Base-by-base conservation (phyloP, 2,329 filamentous ascomycete species). In the Colletotrichum liriopes region DNA sequence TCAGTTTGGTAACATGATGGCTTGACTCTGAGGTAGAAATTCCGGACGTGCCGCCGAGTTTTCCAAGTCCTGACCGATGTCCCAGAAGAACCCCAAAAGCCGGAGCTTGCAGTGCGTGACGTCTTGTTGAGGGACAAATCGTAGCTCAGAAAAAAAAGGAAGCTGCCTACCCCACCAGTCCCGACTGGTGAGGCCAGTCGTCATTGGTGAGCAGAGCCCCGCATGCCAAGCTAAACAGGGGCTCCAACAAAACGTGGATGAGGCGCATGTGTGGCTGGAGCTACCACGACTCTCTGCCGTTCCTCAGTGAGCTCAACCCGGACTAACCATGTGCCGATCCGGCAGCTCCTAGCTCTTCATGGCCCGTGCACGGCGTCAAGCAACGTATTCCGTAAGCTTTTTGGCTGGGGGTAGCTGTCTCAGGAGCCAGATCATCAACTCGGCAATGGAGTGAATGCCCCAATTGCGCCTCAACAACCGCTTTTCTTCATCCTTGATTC, bases 371-470 rank as follows among this genome's bases (percentile, higher is more conserved):
- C 55, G 7, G 1, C 52, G 79, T 79, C 73, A 75, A 77, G 81
- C 80, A 80, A 82, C 81, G 75, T 76, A 76, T 76, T 76, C 71
- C 71, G 79, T 81, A 81, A 80, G 78, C 79, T 77, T 77, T 78
- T 79, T 75, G 72, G 75, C 76, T 77, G 74, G 77, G 76, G 75
- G 77, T 75, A 76, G 75, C 75, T 73, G 71, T 75, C 73, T 73
- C 72, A 75, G 61, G 73, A 74, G 73, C 73, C 73, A 74, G 73
- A 74, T 74, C 73, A 72, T 70, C 72, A 72, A 67, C 16, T 67
- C 55, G 64, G 68, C 65, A 68, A 75, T 75, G 73, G 72, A 75
- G 72, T 74, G 66, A 74, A 72, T 54, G 72, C 70, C 52, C 47
- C 73, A 74, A 73, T 74, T 74, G 72, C 72, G 65, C 49, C 65